Evolutionary conservation across 2,329 filamentous ascomycete genomes (phyloP).

Genomic region (Monilinia laxa): DNA sequence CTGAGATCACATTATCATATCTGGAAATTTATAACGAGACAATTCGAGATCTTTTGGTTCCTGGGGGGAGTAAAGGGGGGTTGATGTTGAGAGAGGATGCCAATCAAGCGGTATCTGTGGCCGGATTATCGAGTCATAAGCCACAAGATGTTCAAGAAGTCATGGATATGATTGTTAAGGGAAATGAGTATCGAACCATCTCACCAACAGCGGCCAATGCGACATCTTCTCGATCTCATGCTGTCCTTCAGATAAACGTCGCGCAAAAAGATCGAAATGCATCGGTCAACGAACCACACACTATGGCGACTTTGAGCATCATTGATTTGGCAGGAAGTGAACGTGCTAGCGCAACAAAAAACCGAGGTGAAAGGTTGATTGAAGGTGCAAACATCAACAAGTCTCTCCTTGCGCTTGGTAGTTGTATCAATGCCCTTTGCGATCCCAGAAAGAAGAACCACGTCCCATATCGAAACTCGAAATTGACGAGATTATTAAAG

Average conservation of each 20-base stretch:
- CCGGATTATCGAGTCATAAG: slow-evolving; percentile 86
- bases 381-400: slow-evolving; percentile 99
- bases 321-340: slow-evolving; percentile 97
- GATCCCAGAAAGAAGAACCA: slow-evolving; percentile 89
- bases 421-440: slow-evolving; percentile 97
- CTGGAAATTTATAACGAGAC: slow-evolving; percentile 99
- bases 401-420: slow-evolving; percentile 87
- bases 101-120: slow-evolving; percentile 87
- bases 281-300: slow-evolving; percentile 88
- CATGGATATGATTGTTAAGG: slow-evolving; percentile 98
- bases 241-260: slow-evolving; percentile 95
- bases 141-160: slow-evolving; percentile 91
- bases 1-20: slow-evolving; percentile 90
- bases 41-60: slow-evolving; percentile 90
- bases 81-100: slow-evolving; percentile 93
- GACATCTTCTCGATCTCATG: slow-evolving; percentile 94
- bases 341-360: slow-evolving; percentile 93
- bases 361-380: slow-evolving; percentile 82
- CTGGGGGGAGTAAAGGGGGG: slow-evolving; percentile 72
- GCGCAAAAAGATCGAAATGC: slow-evolving; percentile 93
- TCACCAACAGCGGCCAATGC: slow-evolving; percentile 97
- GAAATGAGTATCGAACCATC: slow-evolving; percentile 92
- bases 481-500: slow-evolving; percentile 90
- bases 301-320: slow-evolving; percentile 96
- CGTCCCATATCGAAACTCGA: slow-evolving; percentile 96